Evolutionary conservation across 768 basidiomycete species (phyloP).

Genomic region (Tricholoma sp.): DNA sequence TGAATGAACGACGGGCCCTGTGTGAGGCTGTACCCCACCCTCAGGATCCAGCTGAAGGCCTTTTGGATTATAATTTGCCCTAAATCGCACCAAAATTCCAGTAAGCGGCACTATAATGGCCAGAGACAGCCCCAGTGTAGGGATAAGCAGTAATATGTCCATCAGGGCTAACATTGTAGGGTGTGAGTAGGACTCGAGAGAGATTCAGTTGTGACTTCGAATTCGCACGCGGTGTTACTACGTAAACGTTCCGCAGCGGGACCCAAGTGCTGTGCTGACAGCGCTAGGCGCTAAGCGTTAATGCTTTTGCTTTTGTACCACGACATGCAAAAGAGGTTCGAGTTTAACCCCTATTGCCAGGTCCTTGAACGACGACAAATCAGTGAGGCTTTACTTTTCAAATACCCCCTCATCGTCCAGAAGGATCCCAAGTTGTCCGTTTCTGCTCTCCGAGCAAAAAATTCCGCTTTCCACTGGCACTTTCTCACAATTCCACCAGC

Average conservation of each 20-base stretch:
- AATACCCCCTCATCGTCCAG: no score
- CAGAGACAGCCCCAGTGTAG: constrained; percentile 49
- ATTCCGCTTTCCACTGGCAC: no score
- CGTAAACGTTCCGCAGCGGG: background rate
- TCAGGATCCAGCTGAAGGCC: constrained; percentile 77
- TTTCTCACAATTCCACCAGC: no score
- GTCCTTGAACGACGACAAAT: no score
- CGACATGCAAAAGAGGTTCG: no score
- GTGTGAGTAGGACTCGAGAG: constrained; percentile 8
- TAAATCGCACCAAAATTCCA: constrained; percentile 68
- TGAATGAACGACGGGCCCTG: constrained; percentile 71
- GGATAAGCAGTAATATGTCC: constrained; percentile 35
- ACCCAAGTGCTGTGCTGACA: background rate
- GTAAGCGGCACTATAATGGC: constrained; percentile 55
- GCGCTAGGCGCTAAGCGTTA: no score
- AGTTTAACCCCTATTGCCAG: no score
- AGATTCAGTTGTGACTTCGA: background rate
- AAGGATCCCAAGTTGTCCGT: no score
- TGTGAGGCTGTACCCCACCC: constrained; percentile 69
- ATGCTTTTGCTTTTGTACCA: no score
- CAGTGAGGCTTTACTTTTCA: no score
- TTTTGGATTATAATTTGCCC: constrained; percentile 85
- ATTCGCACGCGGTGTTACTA: background rate
- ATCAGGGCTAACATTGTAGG: constrained; percentile 25
- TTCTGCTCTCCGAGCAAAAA: no score